Evolutionary conservation across 495 filamentous ascomycete genomes (phyloP).

Genomic region (Annulohypoxylon bovei): DNA sequence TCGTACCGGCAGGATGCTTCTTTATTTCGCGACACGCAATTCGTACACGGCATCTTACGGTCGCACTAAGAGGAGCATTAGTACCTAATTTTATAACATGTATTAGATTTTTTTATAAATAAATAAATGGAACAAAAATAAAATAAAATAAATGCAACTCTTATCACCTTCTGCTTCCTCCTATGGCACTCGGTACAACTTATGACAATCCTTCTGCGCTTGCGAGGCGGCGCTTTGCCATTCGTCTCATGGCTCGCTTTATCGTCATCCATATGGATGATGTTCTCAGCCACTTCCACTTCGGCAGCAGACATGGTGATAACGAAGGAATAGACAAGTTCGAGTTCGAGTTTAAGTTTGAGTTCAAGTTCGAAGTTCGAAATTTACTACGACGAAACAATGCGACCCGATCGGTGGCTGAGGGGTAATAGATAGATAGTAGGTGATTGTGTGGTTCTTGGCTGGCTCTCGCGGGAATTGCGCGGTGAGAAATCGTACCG

Average conservation of each 20-base stretch:
- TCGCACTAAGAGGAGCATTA: constrained; percentile 60
- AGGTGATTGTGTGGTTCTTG: constrained; percentile 9
- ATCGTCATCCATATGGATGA: constrained; percentile 36
- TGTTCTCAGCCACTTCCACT: constrained; percentile 31
- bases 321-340: background rate
- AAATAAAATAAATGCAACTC: background rate
- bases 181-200: constrained; percentile 72
- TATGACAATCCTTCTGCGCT: constrained; percentile 68
- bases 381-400: background rate
- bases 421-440: constrained; percentile 14
- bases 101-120: background rate
- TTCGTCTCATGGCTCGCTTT: constrained; percentile 26
- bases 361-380: constrained; percentile 1
- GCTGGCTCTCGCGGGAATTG: constrained; percentile 27
- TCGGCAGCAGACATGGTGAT: constrained; percentile 41
- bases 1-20: constrained; percentile 61
- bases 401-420: constrained; percentile 19
- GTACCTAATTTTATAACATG: background rate
- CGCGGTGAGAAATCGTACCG: constrained; percentile 34
- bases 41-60: constrained; percentile 68
- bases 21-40: constrained; percentile 65
- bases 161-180: constrained; percentile 68
- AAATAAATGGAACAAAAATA: background rate
- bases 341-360: background rate
- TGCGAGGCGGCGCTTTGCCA: constrained; percentile 52